Conservation (phyloP, 257 asterid genomes). For the Solanum etuberosum region DNA sequence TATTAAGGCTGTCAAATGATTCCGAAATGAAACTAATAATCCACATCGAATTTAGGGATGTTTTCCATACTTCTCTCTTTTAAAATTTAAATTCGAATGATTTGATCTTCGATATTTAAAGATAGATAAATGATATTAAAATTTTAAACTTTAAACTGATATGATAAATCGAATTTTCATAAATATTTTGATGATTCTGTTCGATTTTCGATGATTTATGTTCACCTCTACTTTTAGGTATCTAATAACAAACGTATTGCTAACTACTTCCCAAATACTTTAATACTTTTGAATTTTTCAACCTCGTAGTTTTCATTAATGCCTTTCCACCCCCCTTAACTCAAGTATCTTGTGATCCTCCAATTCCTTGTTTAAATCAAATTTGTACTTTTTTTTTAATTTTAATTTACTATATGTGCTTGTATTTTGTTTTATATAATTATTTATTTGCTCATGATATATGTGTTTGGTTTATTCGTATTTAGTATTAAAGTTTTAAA, state of each 20-base stretch:
- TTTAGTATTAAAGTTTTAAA: background rate
- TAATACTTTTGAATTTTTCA: background rate
- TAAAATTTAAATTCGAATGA: too few species aligned
- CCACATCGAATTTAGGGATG: too few species aligned
- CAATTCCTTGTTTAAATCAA: background rate
- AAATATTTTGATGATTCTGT: too few species aligned
- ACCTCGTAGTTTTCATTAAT: background rate
- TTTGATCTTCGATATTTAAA: too few species aligned
- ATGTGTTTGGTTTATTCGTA: background rate
- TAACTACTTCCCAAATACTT: background rate
- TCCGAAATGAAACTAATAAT: too few species aligned
- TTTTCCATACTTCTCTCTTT: too few species aligned
- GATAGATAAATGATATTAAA: too few species aligned
- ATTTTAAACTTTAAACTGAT: too few species aligned
- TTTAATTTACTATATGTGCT: background rate
- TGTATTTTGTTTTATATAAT: too few species aligned
- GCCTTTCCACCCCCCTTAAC: background rate
- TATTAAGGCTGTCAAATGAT: too few species aligned
- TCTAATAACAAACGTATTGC: background rate
- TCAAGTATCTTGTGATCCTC: background rate
- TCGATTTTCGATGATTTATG: background rate
- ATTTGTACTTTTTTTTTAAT: background rate
- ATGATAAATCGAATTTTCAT: too few species aligned
- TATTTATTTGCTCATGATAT: background rate
- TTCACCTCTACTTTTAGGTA: too few species aligned